A percentile compares a stretch with the other conserved stretches of the same genome.
These are phyloP conservation scores for Boletus rubropictus DNA, from an alignment of 768 basidiomycete species.

Conservation along the genomic window DNA sequence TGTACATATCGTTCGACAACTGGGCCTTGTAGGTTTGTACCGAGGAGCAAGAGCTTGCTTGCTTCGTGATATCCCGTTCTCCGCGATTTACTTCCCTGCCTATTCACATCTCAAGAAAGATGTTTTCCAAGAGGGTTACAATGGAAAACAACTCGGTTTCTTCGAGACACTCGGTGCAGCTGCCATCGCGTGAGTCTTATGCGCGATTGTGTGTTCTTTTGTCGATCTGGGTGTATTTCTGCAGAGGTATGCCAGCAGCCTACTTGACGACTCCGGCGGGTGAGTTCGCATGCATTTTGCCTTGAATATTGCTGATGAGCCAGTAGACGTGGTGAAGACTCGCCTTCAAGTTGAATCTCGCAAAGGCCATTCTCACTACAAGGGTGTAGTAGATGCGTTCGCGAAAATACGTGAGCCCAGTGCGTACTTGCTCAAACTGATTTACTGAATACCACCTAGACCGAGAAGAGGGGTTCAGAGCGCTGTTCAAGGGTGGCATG, in stretches of 20 bases:
- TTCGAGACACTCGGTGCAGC: slow-evolving; percentile 82
- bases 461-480: slow-evolving; percentile 82
- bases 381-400: slow-evolving; percentile 85
- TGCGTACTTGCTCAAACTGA: slow-evolving; percentile 4
- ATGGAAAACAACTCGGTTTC: slow-evolving; percentile 89
- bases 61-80: slow-evolving; percentile 94
- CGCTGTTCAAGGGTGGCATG: slow-evolving; percentile 88
- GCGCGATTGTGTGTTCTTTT: slow-evolving; percentile 9
- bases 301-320: slow-evolving; percentile 12
- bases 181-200: slow-evolving; percentile 63
- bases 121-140: slow-evolving; percentile 91
- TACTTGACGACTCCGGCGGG: slow-evolving; percentile 90
- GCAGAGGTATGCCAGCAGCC: slow-evolving; percentile 95
- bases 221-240: slow-evolving; percentile 26
- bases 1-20: slow-evolving; percentile 84
- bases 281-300: slow-evolving; percentile 29
- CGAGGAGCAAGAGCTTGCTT: slow-evolving; percentile 90
- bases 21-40: slow-evolving; percentile 91
- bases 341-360: slow-evolving; percentile 89
- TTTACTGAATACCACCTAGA: slow-evolving; percentile 38
- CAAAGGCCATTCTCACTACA: slow-evolving; percentile 87
- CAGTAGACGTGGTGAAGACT: slow-evolving; percentile 92
- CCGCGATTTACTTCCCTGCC: slow-evolving; percentile 85
- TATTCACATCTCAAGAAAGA: slow-evolving; percentile 91
- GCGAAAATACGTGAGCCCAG: slow-evolving; percentile 72